phyloP scores from a whole-genome alignment of 2,329 filamentous ascomycete species.

The Lecanicillium sp. region DNA sequence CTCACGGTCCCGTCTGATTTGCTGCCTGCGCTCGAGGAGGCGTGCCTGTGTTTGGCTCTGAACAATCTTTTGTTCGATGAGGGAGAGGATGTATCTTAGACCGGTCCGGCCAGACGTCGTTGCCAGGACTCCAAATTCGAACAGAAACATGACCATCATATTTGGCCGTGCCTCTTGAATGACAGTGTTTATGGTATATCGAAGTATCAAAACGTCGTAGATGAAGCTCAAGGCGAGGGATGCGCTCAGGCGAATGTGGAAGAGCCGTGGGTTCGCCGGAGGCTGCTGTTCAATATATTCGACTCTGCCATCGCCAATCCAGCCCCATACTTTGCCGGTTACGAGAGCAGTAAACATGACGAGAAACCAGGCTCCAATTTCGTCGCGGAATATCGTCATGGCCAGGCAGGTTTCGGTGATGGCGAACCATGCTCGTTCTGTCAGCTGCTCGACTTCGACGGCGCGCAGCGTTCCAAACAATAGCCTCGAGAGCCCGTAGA shows the following conservation, averaged over 20 bases:
- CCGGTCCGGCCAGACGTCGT: constrained; percentile 75
- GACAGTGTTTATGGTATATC: constrained; percentile 74
- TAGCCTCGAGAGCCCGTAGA: constrained; percentile 81
- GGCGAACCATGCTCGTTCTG: constrained; percentile 96
- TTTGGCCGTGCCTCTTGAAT: constrained; percentile 84
- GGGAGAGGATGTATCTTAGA: constrained; percentile 68
- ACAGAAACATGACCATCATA: constrained; percentile 99
- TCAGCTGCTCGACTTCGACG: constrained; percentile 93
- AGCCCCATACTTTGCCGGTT: constrained; percentile 95
- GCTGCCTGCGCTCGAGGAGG: constrained; percentile 58
- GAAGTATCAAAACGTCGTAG: constrained; percentile 74
- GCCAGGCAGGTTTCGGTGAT: constrained; percentile 94
- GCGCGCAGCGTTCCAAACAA: constrained; percentile 86
- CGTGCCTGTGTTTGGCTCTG: constrained; percentile 65
- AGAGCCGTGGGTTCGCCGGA: constrained; percentile 77
- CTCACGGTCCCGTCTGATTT: constrained; percentile 54
- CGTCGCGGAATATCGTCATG: constrained; percentile 96
- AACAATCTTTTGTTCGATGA: constrained; percentile 70
- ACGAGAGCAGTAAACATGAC: constrained; percentile 93
- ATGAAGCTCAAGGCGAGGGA: constrained; percentile 72
- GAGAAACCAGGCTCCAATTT: constrained; percentile 89
- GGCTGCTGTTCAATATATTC: constrained; percentile 94
- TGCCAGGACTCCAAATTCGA: constrained; percentile 85
- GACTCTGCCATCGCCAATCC: constrained; percentile 93
- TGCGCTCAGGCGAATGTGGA: constrained; percentile 73